Base-by-base conservation (phyloP, 2,329 filamentous ascomycete genomes). In the Monosporascus cannonballus region DNA sequence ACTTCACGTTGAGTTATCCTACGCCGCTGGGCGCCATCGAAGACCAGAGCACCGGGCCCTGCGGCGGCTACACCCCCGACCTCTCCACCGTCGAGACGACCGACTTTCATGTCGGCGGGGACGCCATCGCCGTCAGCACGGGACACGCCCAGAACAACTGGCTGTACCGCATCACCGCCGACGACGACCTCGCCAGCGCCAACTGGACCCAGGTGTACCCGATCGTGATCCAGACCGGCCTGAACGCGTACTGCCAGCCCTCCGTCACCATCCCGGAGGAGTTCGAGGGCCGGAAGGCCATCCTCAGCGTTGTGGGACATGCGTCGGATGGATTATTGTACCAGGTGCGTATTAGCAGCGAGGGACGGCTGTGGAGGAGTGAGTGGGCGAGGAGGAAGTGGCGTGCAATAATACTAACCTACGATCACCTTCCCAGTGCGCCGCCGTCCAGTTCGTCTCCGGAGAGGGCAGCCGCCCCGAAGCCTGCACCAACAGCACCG, bases 161-260 rank as follows among this genome's bases (percentile, higher is more conserved):
- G 76, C 72, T 85, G 17, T 79, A 81, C 70, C 80, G 82, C 56
- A 78, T 75, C 56, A 84, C 80, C 14, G 70, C 76, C 20, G 80
- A 81, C 20, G 79, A 81, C 59, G 60, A 69, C 47, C 70, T 70
- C 11, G 76, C 72, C 44, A 61, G 64, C 45, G 68, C 70, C 20
- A 76, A 76, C 62, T 85, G 81, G 81, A 75, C 77, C 25, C 70
- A 81, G 62, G 62, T 83, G 49, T 78, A 75, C 61, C 77, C 76
- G 30, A 75, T 81, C 50, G 69, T 82, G 36, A 64, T 71, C 60
- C 81, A 85, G 67, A 78, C 67, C 51, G 80, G 80, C 17, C 67
- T 78, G 2, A 81, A 81, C 51, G 65, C 69, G 48, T 81, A 78
- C 58, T 86, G 83, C 66, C 65, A 77, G 59, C 74, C 76, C 0